phyloP scores from a whole-genome alignment of 345 rosid genomes.

The Hevea brasiliensis region DNA sequence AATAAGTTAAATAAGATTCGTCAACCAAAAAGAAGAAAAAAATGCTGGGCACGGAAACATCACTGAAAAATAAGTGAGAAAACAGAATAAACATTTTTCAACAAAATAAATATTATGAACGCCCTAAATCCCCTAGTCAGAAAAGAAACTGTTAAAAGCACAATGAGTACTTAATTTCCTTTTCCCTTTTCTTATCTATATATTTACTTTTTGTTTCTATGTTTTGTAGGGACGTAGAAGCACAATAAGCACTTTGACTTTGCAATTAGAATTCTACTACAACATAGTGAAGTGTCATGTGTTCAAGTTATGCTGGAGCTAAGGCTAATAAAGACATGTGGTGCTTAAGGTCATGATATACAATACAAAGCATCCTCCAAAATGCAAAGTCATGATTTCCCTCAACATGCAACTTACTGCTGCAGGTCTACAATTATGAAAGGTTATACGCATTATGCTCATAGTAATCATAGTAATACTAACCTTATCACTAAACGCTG shows the following conservation, averaged over 20 bases:
- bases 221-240: neutral
- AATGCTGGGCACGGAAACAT: too few species aligned
- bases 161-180: neutral
- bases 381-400: neutral
- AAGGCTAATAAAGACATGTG: neutral
- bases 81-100: neutral
- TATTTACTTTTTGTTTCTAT: neutral
- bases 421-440: neutral
- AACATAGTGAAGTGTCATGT: neutral
- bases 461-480: neutral
- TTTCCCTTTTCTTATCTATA: neutral
- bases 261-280: neutral
- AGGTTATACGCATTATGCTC: neutral
- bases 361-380: neutral
- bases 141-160: neutral
- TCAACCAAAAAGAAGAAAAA: too few species aligned
- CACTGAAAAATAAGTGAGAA: neutral
- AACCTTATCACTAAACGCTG: neutral
- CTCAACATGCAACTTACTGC: neutral
- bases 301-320: neutral
- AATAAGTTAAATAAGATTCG: too few species aligned
- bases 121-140: neutral
- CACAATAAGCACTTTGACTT: neutral
- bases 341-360: neutral
- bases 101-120: neutral